phyloP scores from a whole-genome alignment of 169 alveolate species.

The Plasmodium cynomolgi region DNA sequence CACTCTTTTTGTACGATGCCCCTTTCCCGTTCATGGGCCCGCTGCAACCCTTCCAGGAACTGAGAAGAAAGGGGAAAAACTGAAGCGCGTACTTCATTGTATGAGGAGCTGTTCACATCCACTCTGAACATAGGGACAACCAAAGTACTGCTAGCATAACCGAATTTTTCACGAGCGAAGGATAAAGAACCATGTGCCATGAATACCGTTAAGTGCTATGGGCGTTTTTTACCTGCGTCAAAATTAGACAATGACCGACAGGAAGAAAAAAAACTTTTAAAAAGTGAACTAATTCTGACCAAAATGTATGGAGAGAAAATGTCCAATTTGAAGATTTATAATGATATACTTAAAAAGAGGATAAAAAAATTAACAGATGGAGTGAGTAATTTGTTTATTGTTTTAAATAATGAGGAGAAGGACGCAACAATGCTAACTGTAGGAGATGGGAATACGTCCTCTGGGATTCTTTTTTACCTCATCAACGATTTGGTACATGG shows the following conservation, averaged over 20 bases:
- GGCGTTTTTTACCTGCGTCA: constrained; percentile 27
- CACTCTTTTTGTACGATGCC: neutral
- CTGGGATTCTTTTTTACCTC: constrained; percentile 19
- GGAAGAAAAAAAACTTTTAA: constrained; percentile 12
- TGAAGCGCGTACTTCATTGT: neutral
- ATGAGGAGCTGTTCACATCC: neutral
- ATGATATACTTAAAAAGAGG: constrained; percentile 24
- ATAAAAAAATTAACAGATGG: constrained; percentile 26
- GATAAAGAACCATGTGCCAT: constrained; percentile 7
- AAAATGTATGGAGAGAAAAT: constrained; percentile 11
- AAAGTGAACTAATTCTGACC: constrained; percentile 9
- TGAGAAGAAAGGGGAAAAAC: neutral
- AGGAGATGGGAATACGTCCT: constrained; percentile 27
- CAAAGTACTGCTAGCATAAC: neutral
- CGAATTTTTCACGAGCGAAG: neutral
- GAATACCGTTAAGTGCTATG: constrained; percentile 50
- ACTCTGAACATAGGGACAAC: neutral
- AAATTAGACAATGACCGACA: constrained; percentile 6
- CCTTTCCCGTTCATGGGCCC: neutral
- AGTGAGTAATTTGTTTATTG: constrained; percentile 8
- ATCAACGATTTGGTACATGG: constrained; percentile 20
- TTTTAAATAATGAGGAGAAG: constrained; percentile 7
- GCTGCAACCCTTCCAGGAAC: neutral
- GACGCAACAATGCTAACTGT: constrained; percentile 9
- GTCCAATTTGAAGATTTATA: constrained; percentile 51